Evolutionary conservation across 2,329 filamentous ascomycete genomes (phyloP).

Genomic region (Fusarium haematococcum): DNA sequence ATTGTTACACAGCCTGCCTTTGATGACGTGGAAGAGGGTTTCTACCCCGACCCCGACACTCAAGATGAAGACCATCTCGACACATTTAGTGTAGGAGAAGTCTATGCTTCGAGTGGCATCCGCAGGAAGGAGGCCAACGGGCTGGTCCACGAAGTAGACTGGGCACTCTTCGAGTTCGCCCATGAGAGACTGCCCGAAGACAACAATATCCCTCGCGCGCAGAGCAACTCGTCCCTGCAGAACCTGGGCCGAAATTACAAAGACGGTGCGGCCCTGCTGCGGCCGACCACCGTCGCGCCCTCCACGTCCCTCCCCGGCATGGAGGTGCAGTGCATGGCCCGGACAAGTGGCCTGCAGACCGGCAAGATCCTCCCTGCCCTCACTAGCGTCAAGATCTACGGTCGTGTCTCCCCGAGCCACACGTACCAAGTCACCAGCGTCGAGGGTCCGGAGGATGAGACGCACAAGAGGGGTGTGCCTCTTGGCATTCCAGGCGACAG

Average conservation of each 20-base stretch:
- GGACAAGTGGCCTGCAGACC: constrained; percentile 85
- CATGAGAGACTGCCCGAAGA: constrained; percentile 75
- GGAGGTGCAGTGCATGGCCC: constrained; percentile 87
- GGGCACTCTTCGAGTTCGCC: constrained; percentile 88
- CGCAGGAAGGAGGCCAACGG: constrained; percentile 78
- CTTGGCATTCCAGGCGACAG: constrained; percentile 86
- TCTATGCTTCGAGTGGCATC: constrained; percentile 92
- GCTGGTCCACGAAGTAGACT: constrained; percentile 91
- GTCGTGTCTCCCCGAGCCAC: constrained; percentile 82
- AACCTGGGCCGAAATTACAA: constrained; percentile 10
- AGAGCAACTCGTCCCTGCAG: constrained; percentile 21
- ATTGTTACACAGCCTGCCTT: constrained; percentile 92
- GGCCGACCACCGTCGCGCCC: constrained; percentile 70
- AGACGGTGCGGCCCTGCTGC: constrained; percentile 51
- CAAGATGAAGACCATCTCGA: constrained; percentile 86
- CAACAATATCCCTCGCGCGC: constrained; percentile 72
- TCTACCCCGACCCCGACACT: constrained; percentile 79
- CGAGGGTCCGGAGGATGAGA: constrained; percentile 32
- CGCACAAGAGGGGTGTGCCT: constrained; percentile 46
- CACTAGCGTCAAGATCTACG: constrained; percentile 88
- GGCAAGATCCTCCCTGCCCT: constrained; percentile 83
- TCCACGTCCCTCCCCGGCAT: constrained; percentile 75
- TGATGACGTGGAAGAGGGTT: constrained; percentile 85
- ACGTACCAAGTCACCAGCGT: constrained; percentile 70
- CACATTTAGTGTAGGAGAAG: constrained; percentile 82